Percentiles rank a stretch among this genome's conserved stretches.
Evolutionary conservation across 2,329 filamentous ascomycete species (phyloP).

Genomic region (Leptosphaerulina australis): DNA sequence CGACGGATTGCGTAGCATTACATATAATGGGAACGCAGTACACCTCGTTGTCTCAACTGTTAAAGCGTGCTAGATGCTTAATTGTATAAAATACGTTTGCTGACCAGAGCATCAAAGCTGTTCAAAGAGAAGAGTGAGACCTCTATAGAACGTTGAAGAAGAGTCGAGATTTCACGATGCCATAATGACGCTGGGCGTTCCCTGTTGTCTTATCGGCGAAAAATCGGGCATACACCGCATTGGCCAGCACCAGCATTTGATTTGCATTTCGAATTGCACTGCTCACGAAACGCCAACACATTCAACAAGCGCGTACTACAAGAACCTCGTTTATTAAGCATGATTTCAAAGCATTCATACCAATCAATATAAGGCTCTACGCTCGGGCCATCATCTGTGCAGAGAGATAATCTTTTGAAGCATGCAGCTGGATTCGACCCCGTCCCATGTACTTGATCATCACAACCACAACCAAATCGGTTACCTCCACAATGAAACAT

Average conservation of each 20-base stretch:
- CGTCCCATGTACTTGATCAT: background rate
- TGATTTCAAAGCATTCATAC: background rate
- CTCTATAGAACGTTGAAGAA: conserved; percentile 1
- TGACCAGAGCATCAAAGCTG: background rate
- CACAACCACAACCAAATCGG: background rate
- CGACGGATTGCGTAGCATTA: too few species aligned
- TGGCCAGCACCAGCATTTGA: too few species aligned
- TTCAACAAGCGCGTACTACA: background rate
- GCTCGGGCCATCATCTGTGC: background rate
- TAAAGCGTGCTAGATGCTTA: too few species aligned
- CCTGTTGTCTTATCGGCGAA: background rate
- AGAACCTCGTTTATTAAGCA: background rate
- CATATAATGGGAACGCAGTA: too few species aligned
- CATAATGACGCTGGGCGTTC: background rate
- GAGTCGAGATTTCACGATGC: conserved; percentile 1
- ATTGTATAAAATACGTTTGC: background rate
- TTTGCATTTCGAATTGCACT: conserved; percentile 12
- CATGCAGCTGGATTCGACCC: background rate
- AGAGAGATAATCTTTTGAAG: background rate
- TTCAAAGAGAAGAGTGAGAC: background rate
- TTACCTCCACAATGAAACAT: conserved; percentile 3
- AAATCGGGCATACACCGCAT: conserved; percentile 1
- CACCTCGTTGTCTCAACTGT: too few species aligned
- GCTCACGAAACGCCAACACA: background rate
- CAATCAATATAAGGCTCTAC: background rate